These are phyloP conservation scores for Codiaeum variegatum DNA, from an alignment of 441 rosid species.

Conservation along the genomic window DNA sequence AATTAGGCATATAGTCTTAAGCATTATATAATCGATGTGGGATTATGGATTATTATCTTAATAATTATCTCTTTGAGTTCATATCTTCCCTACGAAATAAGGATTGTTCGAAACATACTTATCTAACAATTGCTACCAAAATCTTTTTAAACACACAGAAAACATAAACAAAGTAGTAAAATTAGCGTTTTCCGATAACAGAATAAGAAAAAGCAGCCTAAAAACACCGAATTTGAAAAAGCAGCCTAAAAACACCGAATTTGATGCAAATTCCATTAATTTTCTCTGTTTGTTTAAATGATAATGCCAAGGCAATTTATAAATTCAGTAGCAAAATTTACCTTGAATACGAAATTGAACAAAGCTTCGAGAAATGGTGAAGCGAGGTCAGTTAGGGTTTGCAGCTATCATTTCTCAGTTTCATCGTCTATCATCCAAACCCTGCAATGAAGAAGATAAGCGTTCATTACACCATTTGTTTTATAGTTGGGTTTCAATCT, in stretches of 20 bases:
- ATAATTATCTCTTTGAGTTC: no score
- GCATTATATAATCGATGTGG: no score
- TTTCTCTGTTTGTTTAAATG: background rate
- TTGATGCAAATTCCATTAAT: background rate
- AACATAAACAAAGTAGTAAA: background rate
- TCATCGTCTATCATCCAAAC: background rate
- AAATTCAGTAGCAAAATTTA: background rate
- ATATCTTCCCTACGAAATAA: no score
- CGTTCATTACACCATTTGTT: background rate
- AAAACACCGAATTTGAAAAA: background rate
- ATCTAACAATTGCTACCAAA: background rate
- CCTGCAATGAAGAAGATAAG: background rate
- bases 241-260: background rate
- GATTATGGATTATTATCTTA: no score
- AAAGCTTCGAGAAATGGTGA: background rate
- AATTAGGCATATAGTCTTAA: no score
- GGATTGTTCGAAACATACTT: background rate
- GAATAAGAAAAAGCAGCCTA: no score
- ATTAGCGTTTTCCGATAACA: no score
- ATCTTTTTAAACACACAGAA: background rate
- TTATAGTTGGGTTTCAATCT: background rate
- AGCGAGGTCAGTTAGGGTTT: conserved; percentile 4
- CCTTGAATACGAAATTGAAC: background rate
- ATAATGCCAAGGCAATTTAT: background rate
- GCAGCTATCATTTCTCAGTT: background rate